Conservation (phyloP, 2,329 filamentous ascomycete genomes). For the Teratosphaeriaceae sp. region DNA sequence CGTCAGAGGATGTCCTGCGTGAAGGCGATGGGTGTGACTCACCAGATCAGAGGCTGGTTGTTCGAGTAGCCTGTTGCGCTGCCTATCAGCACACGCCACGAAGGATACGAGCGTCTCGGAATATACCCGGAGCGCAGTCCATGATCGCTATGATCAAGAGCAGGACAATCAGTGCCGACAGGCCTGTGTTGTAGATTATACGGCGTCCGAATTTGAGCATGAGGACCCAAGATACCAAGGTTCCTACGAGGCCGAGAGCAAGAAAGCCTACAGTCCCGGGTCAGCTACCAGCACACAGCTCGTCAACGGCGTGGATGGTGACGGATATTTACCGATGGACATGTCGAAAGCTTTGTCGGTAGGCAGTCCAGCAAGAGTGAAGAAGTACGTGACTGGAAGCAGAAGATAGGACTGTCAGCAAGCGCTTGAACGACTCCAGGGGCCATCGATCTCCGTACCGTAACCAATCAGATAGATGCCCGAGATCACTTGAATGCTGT, state of each 20-base stretch:
- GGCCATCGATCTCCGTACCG: too few species aligned
- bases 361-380: constrained; percentile 37
- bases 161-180: constrained; percentile 28
- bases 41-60: constrained; percentile 1
- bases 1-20: constrained; percentile 13
- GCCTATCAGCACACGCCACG: not conserved
- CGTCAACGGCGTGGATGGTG: too few species aligned
- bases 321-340: constrained; percentile 28
- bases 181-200: constrained; percentile 34
- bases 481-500: constrained; percentile 38
- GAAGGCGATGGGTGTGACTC: not conserved
- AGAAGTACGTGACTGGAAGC: constrained; percentile 37
- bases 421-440: too few species aligned
- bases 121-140: constrained; percentile 31
- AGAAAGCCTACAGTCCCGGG: constrained; percentile 25
- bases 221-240: constrained; percentile 36
- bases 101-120: not conserved
- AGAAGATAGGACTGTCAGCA: too few species aligned
- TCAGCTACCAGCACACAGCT: not conserved
- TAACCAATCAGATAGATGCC: constrained; percentile 39
- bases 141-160: constrained; percentile 34
- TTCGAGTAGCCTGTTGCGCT: not conserved
- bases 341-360: constrained; percentile 35
- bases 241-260: constrained; percentile 38
- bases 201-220: constrained; percentile 34